These are phyloP conservation scores for Kwoniella mangroviensis DNA, from an alignment of 768 basidiomycete genomes.

Conservation along the genomic window DNA sequence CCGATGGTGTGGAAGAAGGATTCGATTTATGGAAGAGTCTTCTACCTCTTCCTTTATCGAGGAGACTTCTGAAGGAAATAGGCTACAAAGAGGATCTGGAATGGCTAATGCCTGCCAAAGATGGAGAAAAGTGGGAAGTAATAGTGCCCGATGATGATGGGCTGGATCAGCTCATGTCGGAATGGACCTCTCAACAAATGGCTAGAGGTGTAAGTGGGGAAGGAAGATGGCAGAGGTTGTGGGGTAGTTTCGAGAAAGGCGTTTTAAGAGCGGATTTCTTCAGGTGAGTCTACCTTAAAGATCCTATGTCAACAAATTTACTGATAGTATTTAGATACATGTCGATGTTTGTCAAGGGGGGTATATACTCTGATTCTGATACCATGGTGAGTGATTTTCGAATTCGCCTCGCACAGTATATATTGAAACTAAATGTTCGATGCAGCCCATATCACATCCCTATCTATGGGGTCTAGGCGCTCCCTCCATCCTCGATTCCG, in stretches of 20 bases:
- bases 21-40: conserved; percentile 28
- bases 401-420: too few relatives aligned
- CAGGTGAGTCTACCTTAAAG: conserved; percentile 10
- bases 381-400: conserved; percentile 15
- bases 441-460: conserved; percentile 34
- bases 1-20: conserved; percentile 5
- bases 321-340: conserved; percentile 21
- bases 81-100: background rate
- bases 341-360: conserved; percentile 24
- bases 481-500: conserved; percentile 17
- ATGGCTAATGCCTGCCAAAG: conserved; percentile 14
- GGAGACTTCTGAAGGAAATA: background rate
- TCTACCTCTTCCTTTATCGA: conserved; percentile 22
- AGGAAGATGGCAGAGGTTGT: conserved; percentile 21
- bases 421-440: background rate
- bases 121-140: conserved; percentile 30
- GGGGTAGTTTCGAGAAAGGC: conserved; percentile 24
- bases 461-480: conserved; percentile 33
- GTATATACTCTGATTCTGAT: conserved; percentile 36
- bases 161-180: conserved; percentile 27
- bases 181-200: conserved; percentile 27
- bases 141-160: conserved; percentile 24
- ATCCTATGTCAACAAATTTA: background rate
- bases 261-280: conserved; percentile 33
- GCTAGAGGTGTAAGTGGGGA: conserved; percentile 11